phyloP scores from a whole-genome alignment of 116 monocot species.

The Phalaenopsis hybrid region DNA sequence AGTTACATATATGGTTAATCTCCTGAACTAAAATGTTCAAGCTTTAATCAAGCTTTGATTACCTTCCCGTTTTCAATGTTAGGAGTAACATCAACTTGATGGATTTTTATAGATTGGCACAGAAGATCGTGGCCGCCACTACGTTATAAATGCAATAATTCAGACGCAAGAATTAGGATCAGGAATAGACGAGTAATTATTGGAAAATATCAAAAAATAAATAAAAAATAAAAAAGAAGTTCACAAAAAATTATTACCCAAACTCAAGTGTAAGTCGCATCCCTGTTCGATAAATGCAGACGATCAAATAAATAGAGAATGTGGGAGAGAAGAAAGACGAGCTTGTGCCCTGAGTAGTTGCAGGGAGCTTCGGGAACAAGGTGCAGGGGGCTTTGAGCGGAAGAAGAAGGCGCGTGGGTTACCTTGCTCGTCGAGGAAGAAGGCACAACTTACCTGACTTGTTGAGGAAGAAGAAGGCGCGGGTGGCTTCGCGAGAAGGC shows the following conservation, averaged over 20 bases:
- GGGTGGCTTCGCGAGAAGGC: too few relatives aligned
- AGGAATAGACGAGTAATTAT: not conserved
- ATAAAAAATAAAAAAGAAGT: not conserved
- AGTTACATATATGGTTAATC: not conserved
- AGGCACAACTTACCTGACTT: too few relatives aligned
- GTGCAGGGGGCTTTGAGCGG: too few relatives aligned
- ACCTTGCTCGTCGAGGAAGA: too few relatives aligned
- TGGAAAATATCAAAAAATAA: not conserved
- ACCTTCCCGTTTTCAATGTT: constrained; percentile 54
- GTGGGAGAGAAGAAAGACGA: too few relatives aligned
- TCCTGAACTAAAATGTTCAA: not conserved
- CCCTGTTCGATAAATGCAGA: not conserved
- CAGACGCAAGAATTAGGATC: not conserved
- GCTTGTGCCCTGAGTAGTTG: too few relatives aligned
- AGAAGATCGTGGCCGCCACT: constrained; percentile 93
- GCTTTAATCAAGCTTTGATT: not conserved
- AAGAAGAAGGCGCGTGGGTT: too few relatives aligned
- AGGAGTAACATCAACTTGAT: constrained; percentile 46
- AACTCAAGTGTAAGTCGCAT: constrained; percentile 50
- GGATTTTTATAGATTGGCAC: constrained; percentile 53
- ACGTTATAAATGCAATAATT: constrained; percentile 9
- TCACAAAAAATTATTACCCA: constrained; percentile 14
- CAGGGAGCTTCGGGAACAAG: too few relatives aligned
- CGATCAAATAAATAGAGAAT: not conserved
- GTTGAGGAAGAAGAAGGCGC: too few relatives aligned